These are phyloP conservation scores for Pelargonium citronellum DNA, from an alignment of 441 rosid species.

Conservation along the genomic window DNA sequence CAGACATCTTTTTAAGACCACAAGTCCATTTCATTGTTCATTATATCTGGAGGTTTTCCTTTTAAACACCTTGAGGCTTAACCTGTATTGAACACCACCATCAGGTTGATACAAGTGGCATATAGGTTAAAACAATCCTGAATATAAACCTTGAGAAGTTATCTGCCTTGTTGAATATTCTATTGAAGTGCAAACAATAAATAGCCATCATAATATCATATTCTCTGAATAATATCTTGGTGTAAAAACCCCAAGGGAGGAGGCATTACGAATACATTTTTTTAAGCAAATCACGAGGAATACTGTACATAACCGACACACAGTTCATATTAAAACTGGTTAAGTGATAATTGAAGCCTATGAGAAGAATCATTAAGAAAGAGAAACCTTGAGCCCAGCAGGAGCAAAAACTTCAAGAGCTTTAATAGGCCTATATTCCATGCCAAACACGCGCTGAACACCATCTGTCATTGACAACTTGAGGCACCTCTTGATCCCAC, in stretches of 20 bases:
- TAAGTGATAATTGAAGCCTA: not conserved
- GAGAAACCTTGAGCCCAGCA: slow-evolving; percentile 76
- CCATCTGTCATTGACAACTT: slow-evolving; percentile 93
- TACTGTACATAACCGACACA: not conserved
- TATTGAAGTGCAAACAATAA: not conserved
- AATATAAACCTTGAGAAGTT: too few relatives aligned
- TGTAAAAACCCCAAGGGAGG: not conserved
- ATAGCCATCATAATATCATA: too few relatives aligned
- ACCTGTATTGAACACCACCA: too few relatives aligned
- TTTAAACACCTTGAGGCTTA: too few relatives aligned
- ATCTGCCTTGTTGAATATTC: too few relatives aligned
- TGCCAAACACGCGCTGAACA: slow-evolving; percentile 76
- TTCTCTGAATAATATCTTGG: not conserved
- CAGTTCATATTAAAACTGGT: not conserved
- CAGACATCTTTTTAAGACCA: too few relatives aligned
- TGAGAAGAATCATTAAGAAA: slow-evolving; percentile 1
- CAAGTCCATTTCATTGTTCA: too few relatives aligned
- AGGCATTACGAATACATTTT: not conserved
- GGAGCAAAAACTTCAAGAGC: slow-evolving; percentile 71
- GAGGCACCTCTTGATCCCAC: slow-evolving; percentile 80
- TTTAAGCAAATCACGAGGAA: not conserved
- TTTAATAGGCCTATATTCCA: slow-evolving; percentile 86
- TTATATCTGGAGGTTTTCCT: too few relatives aligned
- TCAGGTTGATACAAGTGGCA: too few relatives aligned
- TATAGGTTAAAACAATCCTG: too few relatives aligned